Evolutionary conservation across 2,329 filamentous ascomycete genomes (phyloP), one percentile per base, ranked within the genome.

Genomic region (Epichloe coenophiala): DNA sequence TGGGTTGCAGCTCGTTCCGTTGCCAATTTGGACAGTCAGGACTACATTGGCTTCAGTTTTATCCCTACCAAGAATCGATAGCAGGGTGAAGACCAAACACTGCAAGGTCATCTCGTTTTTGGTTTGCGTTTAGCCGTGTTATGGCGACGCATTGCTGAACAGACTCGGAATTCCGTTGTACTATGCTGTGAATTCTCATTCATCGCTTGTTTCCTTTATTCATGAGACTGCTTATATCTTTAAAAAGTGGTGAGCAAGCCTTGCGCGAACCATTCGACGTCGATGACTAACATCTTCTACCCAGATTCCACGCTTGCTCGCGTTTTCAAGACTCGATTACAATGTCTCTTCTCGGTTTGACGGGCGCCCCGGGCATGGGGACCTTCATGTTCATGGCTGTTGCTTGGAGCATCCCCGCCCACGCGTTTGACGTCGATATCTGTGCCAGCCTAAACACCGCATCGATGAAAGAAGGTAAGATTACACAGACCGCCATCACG

Each of bases 381-480:
- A 47, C 45, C 33, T 39, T 51, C 23, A 17, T 57, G 4, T 19
- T 68, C 13, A 44, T 63, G 45, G 49, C 58, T 38, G 54, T 60
- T 27, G 54, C 55, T 27, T 63, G 60, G 55, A 51, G 51, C 3
- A 45, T 57, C 8, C 12, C 61, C n/a, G 56, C 56, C 35, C 50
- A 50, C 9, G 61, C 63, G 8, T 19, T 68, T 5, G 57, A 61
- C 49, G 49, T 63, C 39, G 54, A 59, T 44, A 56, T 69, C n/a
- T 71, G 68, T 53, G 60, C 68, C 41, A 61, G 50, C 39, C 57
- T 66, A 56, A 71, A 71, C 47, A 70, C 68, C 4, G 67, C 58
- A 27, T 55, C 59, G 19, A 60, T 54, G 52, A 49, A 15, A 57
- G 50, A 55, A 68, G 17, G 66, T 69, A 62, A 39, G 65, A 42